Evolutionary conservation across 2,329 filamentous ascomycete genomes (phyloP), one percentile per base, ranked within the genome.

Genomic region (Albifimbria verrucaria): DNA sequence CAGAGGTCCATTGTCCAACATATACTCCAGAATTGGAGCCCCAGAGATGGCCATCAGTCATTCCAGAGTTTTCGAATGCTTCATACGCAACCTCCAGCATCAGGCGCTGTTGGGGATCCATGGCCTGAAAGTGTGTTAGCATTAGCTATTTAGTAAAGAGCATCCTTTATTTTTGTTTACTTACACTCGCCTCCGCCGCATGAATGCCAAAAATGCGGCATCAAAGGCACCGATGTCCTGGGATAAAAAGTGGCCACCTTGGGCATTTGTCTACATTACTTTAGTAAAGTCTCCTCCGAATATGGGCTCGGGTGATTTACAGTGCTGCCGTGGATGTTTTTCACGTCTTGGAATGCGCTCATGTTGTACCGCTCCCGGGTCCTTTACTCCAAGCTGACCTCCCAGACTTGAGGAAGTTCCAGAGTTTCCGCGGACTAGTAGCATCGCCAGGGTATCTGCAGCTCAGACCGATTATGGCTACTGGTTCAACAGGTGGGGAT

Each of bases 31-130:
- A 60, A n/a, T 60, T 59, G 15, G 57, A 57, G 7, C 59, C 61
- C 9, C 41, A 56, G 10, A 71, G 48, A 1, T 59, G 41, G 1
- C 68, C 58, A n/a, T 70, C 52, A 1, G 64, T 56, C 1, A 71
- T 41, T 15, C 73, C 73, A 1, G 67, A 69, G 52, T 63, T 61
- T 26, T 68, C 63, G 36, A 67, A 57, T 7, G 62, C 54, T 44
- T 68, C 62, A 42, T 62, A 65, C 4, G 61, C 60, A 23, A 60
- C 48, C 50, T 67, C 64, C 2, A 68, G 54, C 20, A 61, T 48
- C 15, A 62, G 52, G 10, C 63, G 55, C 24, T 67, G 62, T 50
- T 66, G 65, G n/a, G 65, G 65, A 41, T 67, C 64, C 53, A 62
- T 59, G 49, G 58, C 59, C 52, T 56, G 47, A 45, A 20, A 18